Conservation (phyloP, 768 basidiomycete species). For the Floccularia luteovirens region DNA sequence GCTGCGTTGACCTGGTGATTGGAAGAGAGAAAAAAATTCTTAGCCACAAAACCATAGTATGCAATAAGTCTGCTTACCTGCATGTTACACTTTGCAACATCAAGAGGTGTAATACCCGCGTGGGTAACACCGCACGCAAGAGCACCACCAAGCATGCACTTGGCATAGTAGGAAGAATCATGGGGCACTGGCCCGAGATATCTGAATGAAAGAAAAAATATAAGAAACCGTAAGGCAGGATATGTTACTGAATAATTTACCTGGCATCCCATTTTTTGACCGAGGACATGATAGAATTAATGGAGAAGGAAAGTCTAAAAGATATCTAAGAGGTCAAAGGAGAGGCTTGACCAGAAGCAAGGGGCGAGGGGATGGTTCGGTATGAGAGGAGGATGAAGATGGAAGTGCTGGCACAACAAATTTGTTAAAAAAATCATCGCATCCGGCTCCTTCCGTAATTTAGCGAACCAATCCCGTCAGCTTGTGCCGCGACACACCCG, state of each 20-base stretch:
- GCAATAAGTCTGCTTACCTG: conserved; percentile 43
- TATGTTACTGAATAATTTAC: conserved; percentile 22
- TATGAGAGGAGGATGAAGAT: conserved; percentile 14
- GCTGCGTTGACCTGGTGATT: conserved; percentile 76
- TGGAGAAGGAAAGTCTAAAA: conserved; percentile 22
- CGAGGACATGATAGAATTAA: conserved; percentile 38
- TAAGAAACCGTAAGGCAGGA: conserved; percentile 6
- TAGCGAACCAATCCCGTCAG: conserved; percentile 28
- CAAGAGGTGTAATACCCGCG: conserved; percentile 80
- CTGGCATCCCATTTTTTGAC: conserved; percentile 71
- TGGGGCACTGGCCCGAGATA: conserved; percentile 69
- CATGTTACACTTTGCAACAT: conserved; percentile 91
- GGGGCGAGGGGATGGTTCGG: conserved; percentile 1
- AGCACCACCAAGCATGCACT: conserved; percentile 83
- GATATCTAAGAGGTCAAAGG: conserved; percentile 10
- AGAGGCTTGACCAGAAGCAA: conserved; percentile 5
- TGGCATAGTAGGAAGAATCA: conserved; percentile 69
- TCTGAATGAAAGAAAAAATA: too few relatives aligned
- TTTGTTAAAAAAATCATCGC: conserved; percentile 17
- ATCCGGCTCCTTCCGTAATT: conserved; percentile 29
- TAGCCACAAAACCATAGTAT: neutral
- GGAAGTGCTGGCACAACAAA: conserved; percentile 13
- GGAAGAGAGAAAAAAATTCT: conserved; percentile 2
- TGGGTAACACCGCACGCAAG: conserved; percentile 87
- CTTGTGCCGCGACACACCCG: conserved; percentile 13